Evolutionary conservation across 805 yeast species (phyloP), one percentile per base, ranked within the genome.

Genomic region (Pachysolen tannophilus): DNA sequence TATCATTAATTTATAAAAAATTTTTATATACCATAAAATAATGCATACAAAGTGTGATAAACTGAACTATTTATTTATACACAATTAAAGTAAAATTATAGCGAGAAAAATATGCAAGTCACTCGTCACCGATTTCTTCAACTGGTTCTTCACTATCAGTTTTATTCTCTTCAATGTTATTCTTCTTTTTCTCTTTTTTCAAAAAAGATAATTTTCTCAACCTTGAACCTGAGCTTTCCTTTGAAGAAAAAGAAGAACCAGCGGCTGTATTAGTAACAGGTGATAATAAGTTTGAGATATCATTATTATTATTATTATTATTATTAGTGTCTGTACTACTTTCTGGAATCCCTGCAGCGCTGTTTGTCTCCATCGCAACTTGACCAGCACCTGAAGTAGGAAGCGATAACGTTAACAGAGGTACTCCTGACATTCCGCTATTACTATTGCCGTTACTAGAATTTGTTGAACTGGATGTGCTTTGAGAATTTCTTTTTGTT

Each of bases 401-500:
- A n/a, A n/a, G n/a, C n/a, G n/a, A n/a, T n/a, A n/a, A n/a, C n/a
- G n/a, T n/a, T n/a, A n/a, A n/a, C n/a, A n/a, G n/a, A n/a, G n/a
- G n/a, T n/a, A n/a, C n/a, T n/a, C n/a, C n/a, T n/a, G n/a, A n/a
- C n/a, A n/a, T n/a, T n/a, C 13, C 26, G 13, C 26, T 14, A 4
- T 11, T 14, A 8, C 26, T 14, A 26, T 8, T 21, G 14, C 39
- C 27, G 14, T 15, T 28, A 5, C 33, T n/a, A 14, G 38, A 29
- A 20, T 32, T 34, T 4, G 27, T 14, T 3, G 38, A 35, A 10
- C 15, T 13, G 8, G 16, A 14, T 10, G 34, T 26, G 17, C 32
- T 30, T 9, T 13, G 18, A 11, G 40, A 37, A 15, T 25, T 32
- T 30, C 32, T 37, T 14, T 35, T 21, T 13, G 14, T 37, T 10